Evolutionary conservation across 2,329 filamentous ascomycete species (phyloP).

Genomic region (Botrytis elliptica): DNA sequence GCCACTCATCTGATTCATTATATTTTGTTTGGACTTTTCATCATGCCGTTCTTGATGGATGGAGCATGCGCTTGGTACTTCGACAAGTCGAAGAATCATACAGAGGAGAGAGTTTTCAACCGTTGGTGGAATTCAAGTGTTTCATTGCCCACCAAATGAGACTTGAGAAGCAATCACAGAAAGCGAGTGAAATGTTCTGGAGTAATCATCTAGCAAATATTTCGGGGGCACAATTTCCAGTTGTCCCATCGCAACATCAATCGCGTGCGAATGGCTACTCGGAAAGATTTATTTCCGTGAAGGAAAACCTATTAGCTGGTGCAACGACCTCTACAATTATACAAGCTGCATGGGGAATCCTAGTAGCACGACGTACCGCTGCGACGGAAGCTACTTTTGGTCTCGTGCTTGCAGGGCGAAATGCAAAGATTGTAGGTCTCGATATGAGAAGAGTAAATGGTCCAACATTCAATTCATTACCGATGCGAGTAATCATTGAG

Average conservation of each 20-base stretch:
- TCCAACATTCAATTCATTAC: constrained; percentile 44
- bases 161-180: constrained; percentile 1
- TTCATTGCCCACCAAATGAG: constrained; percentile 10
- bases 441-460: constrained; percentile 43
- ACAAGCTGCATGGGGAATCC: constrained; percentile 43
- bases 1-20: constrained; percentile 24
- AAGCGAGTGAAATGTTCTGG: constrained; percentile 46
- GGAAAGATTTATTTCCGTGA: constrained; percentile 4
- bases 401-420: constrained; percentile 45
- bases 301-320: constrained; percentile 15
- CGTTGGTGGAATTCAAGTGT: neutral
- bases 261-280: neutral
- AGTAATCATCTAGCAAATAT: constrained; percentile 45
- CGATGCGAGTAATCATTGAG: constrained; percentile 42
- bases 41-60: constrained; percentile 56
- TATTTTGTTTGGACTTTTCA: constrained; percentile 54
- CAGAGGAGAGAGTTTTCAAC: neutral
- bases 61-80: constrained; percentile 43
- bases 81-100: constrained; percentile 28
- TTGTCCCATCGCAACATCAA: neutral
- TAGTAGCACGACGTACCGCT: constrained; percentile 42
- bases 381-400: constrained; percentile 46
- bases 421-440: constrained; percentile 41
- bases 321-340: constrained; percentile 28
- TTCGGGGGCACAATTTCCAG: constrained; percentile 49